A percentile compares a stretch with the other conserved stretches of the same genome.
These are phyloP conservation scores for Diaporthe citrichinensis DNA, from an alignment of 2,329 filamentous ascomycete species.

Conservation along the genomic window DNA sequence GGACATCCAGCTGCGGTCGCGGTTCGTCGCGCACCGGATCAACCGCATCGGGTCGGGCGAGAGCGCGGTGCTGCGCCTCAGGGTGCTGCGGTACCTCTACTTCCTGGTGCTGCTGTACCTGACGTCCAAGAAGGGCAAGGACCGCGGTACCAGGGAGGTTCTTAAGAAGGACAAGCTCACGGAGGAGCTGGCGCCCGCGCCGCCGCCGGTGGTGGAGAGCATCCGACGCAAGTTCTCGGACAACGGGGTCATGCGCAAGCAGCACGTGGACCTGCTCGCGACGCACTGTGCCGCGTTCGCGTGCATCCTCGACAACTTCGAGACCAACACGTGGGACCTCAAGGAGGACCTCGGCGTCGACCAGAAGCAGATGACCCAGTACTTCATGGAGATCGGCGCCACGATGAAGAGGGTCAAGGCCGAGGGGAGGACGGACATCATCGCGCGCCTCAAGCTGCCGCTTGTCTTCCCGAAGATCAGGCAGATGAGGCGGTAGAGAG, in stretches of 20 bases:
- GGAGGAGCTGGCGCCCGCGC: constrained; percentile 68
- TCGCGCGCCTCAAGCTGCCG: constrained; percentile 83
- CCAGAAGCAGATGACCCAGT: constrained; percentile 77
- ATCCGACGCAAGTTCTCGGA: constrained; percentile 80
- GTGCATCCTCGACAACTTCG: constrained; percentile 80
- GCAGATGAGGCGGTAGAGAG: constrained; percentile 43
- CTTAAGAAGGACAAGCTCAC: constrained; percentile 74
- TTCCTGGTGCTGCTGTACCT: constrained; percentile 70
- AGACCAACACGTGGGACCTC: constrained; percentile 78
- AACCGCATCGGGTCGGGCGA: constrained; percentile 66
- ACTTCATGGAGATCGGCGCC: constrained; percentile 83
- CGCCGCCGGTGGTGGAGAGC: constrained; percentile 74
- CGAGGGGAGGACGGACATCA: constrained; percentile 66
- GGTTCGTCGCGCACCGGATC: constrained; percentile 77
- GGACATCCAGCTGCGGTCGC: constrained; percentile 69
- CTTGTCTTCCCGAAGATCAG: constrained; percentile 82
- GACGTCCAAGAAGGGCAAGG: constrained; percentile 60
- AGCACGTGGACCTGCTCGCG: constrained; percentile 78
- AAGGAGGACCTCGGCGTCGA: constrained; percentile 81
- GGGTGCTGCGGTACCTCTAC: constrained; percentile 72
- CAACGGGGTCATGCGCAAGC: constrained; percentile 75
- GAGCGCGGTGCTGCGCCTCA: constrained; percentile 66
- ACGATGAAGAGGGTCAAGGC: constrained; percentile 72
- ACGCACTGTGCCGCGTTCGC: constrained; percentile 81
- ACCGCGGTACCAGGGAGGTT: constrained; percentile 64